These are phyloP conservation scores for Trichoderma sp. DNA, from an alignment of 2,329 filamentous ascomycete species.

Conservation along the genomic window DNA sequence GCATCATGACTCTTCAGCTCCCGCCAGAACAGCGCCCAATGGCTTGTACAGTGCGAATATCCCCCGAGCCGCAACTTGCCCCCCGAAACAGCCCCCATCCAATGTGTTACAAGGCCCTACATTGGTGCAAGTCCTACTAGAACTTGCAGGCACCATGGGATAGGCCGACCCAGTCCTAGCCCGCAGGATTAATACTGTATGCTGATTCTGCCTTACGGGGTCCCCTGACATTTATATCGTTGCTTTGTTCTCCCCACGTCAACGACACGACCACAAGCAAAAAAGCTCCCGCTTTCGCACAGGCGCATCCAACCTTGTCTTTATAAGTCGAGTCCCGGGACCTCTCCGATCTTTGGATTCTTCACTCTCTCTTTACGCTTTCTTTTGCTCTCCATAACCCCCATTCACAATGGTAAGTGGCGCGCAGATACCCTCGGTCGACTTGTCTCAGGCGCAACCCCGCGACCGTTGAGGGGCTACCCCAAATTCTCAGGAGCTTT, in stretches of 20 bases:
- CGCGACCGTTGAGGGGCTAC: constrained; percentile 33
- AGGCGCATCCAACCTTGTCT: constrained; percentile 21
- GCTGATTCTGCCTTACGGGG: constrained; percentile 23
- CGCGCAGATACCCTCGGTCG: background rate
- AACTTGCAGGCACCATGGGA: background rate
- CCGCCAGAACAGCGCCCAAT: background rate
- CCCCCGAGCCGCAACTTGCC: background rate
- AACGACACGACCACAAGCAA: constrained; percentile 22
- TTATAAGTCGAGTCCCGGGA: background rate
- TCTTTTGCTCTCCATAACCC: constrained; percentile 24
- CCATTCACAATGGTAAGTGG: constrained; percentile 35
- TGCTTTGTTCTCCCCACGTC: constrained; percentile 22
- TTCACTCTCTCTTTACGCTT: background rate
- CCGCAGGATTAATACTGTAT: constrained; percentile 13
- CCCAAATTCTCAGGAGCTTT: constrained; percentile 17
- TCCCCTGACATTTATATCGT: constrained; percentile 14
- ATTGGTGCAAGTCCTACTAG: background rate
- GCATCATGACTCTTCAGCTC: constrained; percentile 5
- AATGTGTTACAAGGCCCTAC: background rate
- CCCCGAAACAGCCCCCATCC: background rate
- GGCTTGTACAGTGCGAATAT: background rate
- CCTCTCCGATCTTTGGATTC: background rate
- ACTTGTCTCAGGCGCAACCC: constrained; percentile 20
- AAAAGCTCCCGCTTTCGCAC: constrained; percentile 26
- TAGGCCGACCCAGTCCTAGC: background rate